These are phyloP conservation scores for Tilletia setariae DNA, from an alignment of 1,284 basidiomycete species.

Conservation along the genomic window DNA sequence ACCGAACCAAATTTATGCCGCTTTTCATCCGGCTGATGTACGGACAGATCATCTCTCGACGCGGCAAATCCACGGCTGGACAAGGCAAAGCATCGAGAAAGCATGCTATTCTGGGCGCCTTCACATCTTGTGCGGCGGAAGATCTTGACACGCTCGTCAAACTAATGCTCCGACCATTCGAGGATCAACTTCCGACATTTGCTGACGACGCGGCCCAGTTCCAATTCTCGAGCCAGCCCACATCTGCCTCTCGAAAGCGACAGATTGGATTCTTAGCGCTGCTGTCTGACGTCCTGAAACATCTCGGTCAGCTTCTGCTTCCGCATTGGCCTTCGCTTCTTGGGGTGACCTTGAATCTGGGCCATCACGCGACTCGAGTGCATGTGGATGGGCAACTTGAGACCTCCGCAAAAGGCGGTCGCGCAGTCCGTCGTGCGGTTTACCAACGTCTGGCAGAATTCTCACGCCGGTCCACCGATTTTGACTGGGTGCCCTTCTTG, in stretches of 20 bases:
- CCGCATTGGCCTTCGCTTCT: conserved; percentile 42
- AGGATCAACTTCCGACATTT: conserved; percentile 37
- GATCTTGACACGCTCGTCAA: conserved; percentile 79
- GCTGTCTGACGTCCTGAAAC: conserved; percentile 48
- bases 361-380: conserved; percentile 31
- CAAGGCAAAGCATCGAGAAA: conserved; percentile 63
- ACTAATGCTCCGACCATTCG: conserved; percentile 82
- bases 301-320: conserved; percentile 36
- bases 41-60: conserved; percentile 81
- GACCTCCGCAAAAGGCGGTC: background rate
- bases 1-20: conserved; percentile 71
- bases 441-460: conserved; percentile 63
- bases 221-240: conserved; percentile 31
- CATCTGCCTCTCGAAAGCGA: conserved; percentile 31
- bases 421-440: conserved; percentile 57
- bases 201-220: conserved; percentile 21
- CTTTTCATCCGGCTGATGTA: conserved; percentile 76
- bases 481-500: conserved; percentile 74
- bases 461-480: conserved; percentile 60
- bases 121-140: conserved; percentile 68
- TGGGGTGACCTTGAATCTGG: conserved; percentile 37
- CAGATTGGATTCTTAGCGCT: conserved; percentile 55
- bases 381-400: background rate
- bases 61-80: conserved; percentile 64
- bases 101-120: conserved; percentile 71